Conservation (phyloP, 352 stramenopile genomes). For the Phytophthora sojae region DNA sequence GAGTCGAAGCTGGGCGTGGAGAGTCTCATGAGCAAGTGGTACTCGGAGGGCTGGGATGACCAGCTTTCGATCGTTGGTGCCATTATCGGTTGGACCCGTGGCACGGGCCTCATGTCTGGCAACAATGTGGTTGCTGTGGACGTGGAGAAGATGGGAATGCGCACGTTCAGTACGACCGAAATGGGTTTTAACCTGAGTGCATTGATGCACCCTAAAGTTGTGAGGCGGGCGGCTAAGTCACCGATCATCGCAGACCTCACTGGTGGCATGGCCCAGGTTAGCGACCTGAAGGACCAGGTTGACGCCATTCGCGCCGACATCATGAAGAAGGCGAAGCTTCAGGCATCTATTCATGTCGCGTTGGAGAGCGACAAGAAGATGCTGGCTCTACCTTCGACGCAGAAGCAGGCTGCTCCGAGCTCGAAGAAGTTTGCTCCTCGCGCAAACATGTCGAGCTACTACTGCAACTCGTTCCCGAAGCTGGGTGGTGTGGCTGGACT, state of each 20-base stretch:
- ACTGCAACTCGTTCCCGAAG: conserved; percentile 71
- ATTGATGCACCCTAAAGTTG: conserved; percentile 83
- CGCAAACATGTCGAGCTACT: conserved; percentile 82
- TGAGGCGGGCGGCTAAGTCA: conserved; percentile 70
- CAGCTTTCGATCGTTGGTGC: conserved; percentile 87
- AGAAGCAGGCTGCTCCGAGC: not conserved
- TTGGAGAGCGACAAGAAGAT: conserved; percentile 53
- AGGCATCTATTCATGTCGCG: conserved; percentile 52
- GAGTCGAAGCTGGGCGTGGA: conserved; percentile 91
- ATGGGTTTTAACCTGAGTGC: conserved; percentile 91
- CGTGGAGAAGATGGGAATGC: conserved; percentile 84
- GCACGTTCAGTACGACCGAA: conserved; percentile 89
- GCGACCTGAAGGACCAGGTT: conserved; percentile 73
- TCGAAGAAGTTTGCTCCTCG: conserved; percentile 50
- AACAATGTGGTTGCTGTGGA: conserved; percentile 90
- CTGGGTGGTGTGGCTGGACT: conserved; percentile 51
- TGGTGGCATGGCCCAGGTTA: conserved; percentile 80
- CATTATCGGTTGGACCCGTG: conserved; percentile 90
- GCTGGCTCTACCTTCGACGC: conserved; percentile 23
- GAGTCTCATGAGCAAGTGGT: conserved; percentile 89
- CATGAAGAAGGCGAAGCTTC: conserved; percentile 65
- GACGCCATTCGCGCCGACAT: conserved; percentile 63
- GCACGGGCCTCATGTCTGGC: conserved; percentile 86
- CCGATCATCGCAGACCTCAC: conserved; percentile 85
- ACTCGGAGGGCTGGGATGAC: conserved; percentile 86